These are phyloP conservation scores for Dryas octopetala DNA, from an alignment of 306 rosid species.

Conservation along the genomic window DNA sequence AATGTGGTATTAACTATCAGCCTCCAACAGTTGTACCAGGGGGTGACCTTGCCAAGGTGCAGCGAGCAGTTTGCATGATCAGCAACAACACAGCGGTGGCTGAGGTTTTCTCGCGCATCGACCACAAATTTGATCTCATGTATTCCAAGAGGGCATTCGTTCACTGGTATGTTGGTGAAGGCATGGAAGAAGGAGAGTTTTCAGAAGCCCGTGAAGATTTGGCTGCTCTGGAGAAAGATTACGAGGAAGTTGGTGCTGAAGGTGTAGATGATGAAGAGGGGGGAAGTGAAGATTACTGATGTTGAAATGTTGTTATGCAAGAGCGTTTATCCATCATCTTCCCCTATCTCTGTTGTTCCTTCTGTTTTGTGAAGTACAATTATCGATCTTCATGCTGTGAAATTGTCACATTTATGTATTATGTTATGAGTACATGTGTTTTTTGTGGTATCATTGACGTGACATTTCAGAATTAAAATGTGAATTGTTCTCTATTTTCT, in stretches of 20 bases:
- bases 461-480: conserved; percentile 8
- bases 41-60: conserved; percentile 96
- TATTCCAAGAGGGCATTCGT: conserved; percentile 98
- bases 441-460: conserved; percentile 30
- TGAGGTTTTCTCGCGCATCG: conserved; percentile 97
- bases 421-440: conserved; percentile 33
- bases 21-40: conserved; percentile 97
- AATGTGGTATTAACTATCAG: conserved; percentile 97
- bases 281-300: conserved; percentile 57
- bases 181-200: conserved; percentile 99
- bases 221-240: conserved; percentile 99
- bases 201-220: conserved; percentile 99
- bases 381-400: conserved; percentile 30
- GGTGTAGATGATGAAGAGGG: conserved; percentile 90
- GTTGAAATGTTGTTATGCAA: conserved; percentile 21
- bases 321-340: conserved; percentile 27
- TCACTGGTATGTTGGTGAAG: conserved; percentile 98
- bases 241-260: conserved; percentile 97
- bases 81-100: conserved; percentile 99
- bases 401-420: conserved; percentile 27
- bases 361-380: conserved; percentile 45
- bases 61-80: conserved; percentile 98
- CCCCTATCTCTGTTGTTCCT: conserved; percentile 23
- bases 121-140: conserved; percentile 97
- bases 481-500: not conserved